phyloP scores from a whole-genome alignment of 768 basidiomycete species.

The Russula compacta region DNA sequence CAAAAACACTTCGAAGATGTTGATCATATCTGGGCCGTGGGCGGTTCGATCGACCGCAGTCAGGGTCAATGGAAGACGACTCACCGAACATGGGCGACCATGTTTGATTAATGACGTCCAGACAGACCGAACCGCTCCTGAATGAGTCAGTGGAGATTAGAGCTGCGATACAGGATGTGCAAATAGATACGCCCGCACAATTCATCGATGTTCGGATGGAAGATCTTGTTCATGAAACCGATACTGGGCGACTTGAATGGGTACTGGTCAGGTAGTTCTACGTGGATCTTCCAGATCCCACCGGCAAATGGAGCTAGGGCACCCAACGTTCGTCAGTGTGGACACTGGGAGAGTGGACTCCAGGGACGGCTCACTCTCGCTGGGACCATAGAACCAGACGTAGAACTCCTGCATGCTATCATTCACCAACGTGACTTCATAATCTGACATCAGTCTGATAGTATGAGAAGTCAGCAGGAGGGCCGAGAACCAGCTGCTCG shows the following conservation, averaged over 20 bases:
- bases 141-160: slow-evolving; percentile 12
- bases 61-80: slow-evolving; percentile 23
- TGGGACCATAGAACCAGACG: slow-evolving; percentile 88
- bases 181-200: slow-evolving; percentile 43
- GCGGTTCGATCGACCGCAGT: not conserved
- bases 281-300: slow-evolving; percentile 99
- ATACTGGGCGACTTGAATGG: slow-evolving; percentile 99
- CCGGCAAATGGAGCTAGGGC: slow-evolving; percentile 85
- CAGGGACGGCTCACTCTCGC: slow-evolving; percentile 66
- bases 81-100: slow-evolving; percentile 99
- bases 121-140: slow-evolving; percentile 95
- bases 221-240: slow-evolving; percentile 99
- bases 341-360: not conserved
- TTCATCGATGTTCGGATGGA: slow-evolving; percentile 99
- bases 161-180: slow-evolving; percentile 10
- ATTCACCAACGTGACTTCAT: slow-evolving; percentile 94
- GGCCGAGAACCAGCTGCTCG: not conserved
- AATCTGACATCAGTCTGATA: slow-evolving; percentile 92
- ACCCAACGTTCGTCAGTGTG: not conserved
- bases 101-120: slow-evolving; percentile 98
- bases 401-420: slow-evolving; percentile 99
- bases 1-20: slow-evolving; percentile 97
- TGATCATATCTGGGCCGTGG: slow-evolving; percentile 78
- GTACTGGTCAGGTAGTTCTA: slow-evolving; percentile 96
- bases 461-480: not conserved